Evolutionary conservation across 1,139 yeast genomes (phyloP).

Genomic region (Saccharomycopsis crataegensis): DNA sequence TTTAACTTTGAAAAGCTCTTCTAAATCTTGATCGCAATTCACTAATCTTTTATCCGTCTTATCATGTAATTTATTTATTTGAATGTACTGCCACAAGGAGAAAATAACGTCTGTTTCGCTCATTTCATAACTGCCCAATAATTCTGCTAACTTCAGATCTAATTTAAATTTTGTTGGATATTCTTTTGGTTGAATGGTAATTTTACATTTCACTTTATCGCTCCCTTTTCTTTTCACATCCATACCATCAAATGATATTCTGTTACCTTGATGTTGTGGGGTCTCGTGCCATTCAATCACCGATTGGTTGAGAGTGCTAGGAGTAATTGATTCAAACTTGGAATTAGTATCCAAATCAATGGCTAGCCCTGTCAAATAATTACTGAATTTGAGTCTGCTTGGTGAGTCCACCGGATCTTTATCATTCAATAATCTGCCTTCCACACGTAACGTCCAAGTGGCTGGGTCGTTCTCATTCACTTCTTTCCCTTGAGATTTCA

Average conservation of each 20-base stretch:
- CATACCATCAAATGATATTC: slow-evolving; percentile 73
- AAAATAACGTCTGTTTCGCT: slow-evolving; percentile 84
- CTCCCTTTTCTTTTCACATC: slow-evolving; percentile 78
- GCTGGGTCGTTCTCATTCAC: slow-evolving; percentile 35
- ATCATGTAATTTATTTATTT: slow-evolving; percentile 60
- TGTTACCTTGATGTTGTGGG: slow-evolving; percentile 28
- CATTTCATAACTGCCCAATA: slow-evolving; percentile 70
- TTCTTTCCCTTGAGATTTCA: slow-evolving; percentile 24
- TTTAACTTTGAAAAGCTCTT: slow-evolving; percentile 45
- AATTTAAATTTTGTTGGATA: slow-evolving; percentile 59
- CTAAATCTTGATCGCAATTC: slow-evolving; percentile 62
- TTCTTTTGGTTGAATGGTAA: slow-evolving; percentile 76
- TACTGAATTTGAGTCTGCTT: slow-evolving; percentile 56
- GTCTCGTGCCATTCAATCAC: slow-evolving; percentile 67
- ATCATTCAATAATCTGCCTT: slow-evolving; percentile 65
- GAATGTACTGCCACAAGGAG: slow-evolving; percentile 82
- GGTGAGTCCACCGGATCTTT: slow-evolving; percentile 33
- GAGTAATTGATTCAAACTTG: slow-evolving; percentile 11
- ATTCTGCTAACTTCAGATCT: slow-evolving; percentile 54
- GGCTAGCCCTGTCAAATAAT: slow-evolving; percentile 76
- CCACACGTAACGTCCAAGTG: slow-evolving; percentile 80
- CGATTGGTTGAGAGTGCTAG: slow-evolving; percentile 5
- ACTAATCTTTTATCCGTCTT: slow-evolving; percentile 47
- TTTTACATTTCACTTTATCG: slow-evolving; percentile 56
- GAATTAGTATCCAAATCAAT: slow-evolving; percentile 48